Conservation (phyloP, 208 protist species). For the Leptomonas pyrrhocoris region DNA sequence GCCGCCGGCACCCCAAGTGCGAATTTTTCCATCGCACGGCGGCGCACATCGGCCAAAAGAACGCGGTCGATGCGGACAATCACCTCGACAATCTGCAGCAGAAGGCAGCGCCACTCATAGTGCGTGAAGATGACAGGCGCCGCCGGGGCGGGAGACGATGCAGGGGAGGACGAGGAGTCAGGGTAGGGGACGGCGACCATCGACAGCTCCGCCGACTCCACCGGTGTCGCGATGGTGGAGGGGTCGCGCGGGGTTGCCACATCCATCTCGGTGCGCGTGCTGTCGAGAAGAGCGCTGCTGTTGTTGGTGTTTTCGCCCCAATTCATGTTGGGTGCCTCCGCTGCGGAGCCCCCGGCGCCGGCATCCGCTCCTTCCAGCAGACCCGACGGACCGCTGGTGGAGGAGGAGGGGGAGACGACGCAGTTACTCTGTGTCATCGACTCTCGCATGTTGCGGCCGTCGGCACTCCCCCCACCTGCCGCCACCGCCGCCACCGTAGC, state of each 20-base stretch:
- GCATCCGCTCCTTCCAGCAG: background rate
- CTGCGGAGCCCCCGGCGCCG: background rate
- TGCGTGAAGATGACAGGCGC: constrained; percentile 21
- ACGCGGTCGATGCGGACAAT: constrained; percentile 54
- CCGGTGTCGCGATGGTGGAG: constrained; percentile 4
- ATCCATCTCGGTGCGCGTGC: constrained; percentile 1
- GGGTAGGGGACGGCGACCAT: background rate
- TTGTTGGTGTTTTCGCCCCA: constrained; percentile 12
- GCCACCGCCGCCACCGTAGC: background rate
- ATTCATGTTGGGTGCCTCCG: too few species aligned
- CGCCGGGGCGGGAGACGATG: background rate
- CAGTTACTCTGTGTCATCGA: constrained; percentile 18
- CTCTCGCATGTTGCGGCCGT: constrained; percentile 10
- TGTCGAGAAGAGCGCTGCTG: constrained; percentile 6
- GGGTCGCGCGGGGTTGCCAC: constrained; percentile 11
- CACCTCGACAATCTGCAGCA: constrained; percentile 56
- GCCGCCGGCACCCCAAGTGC: background rate
- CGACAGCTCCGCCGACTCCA: constrained; percentile 6
- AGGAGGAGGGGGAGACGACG: constrained; percentile 17
- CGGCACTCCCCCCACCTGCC: background rate
- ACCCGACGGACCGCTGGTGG: background rate
- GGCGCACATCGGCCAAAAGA: constrained; percentile 29
- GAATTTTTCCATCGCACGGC: constrained; percentile 14
- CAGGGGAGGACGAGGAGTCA: background rate
- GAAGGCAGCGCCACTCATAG: constrained; percentile 54